Conservation (phyloP, 768 basidiomycete species). For the Hemileccinum rubropunctum region DNA sequence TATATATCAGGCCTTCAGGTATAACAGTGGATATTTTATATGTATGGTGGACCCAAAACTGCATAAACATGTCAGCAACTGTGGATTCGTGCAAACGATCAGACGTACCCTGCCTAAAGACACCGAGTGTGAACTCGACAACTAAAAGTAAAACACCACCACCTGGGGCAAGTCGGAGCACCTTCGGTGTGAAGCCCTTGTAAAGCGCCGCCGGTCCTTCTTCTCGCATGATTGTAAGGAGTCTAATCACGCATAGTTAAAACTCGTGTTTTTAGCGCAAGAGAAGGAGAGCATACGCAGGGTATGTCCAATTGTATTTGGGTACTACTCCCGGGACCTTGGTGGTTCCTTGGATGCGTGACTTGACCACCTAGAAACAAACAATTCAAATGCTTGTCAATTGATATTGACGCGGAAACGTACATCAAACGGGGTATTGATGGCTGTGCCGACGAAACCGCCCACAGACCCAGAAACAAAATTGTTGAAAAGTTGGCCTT, state of each 20-base stretch:
- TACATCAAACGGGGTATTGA: constrained; percentile 86
- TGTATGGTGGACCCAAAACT: constrained; percentile 35
- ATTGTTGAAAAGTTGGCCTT: constrained; percentile 82
- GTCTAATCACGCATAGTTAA: constrained; percentile 28
- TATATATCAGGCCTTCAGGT: not conserved
- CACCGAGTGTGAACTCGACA: constrained; percentile 79
- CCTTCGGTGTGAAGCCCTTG: constrained; percentile 96
- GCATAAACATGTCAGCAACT: constrained; percentile 1
- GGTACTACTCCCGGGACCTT: constrained; percentile 67
- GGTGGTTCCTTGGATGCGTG: constrained; percentile 81
- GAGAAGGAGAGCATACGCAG: constrained; percentile 45
- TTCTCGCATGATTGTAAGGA: constrained; percentile 78
- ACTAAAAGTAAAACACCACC: constrained; percentile 93
- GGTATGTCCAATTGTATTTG: constrained; percentile 96
- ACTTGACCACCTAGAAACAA: constrained; percentile 79
- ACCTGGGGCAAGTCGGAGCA: constrained; percentile 90
- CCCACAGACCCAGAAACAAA: constrained; percentile 89
- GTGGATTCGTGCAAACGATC: not conserved
- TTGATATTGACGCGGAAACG: constrained; percentile 5
- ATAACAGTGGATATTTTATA: constrained; percentile 12
- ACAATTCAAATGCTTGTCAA: not conserved
- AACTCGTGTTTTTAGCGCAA: not conserved
- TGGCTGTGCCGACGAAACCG: constrained; percentile 81
- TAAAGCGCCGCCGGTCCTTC: constrained; percentile 86
- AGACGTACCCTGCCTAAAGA: constrained; percentile 66